Percentiles rank a stretch among this genome's conserved stretches.
Conservation (phyloP, 306 rosid genomes). For the Morella rubra region DNA sequence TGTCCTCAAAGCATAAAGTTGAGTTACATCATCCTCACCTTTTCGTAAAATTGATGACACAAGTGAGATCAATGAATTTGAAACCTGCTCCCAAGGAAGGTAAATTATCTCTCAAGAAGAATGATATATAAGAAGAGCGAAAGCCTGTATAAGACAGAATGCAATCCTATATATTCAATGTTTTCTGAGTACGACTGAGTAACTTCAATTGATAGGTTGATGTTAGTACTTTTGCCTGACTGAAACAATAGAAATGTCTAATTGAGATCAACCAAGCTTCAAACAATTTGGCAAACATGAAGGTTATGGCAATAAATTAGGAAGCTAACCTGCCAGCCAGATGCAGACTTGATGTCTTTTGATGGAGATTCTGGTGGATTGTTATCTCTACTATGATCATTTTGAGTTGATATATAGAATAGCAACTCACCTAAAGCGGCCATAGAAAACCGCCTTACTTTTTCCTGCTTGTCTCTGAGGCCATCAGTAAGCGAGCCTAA, state of each 20-base stretch:
- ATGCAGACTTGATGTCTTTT: constrained; percentile 55
- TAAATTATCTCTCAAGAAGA: constrained; percentile 15
- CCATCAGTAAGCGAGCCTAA: constrained; percentile 83
- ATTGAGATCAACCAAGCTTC: constrained; percentile 25
- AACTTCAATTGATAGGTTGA: constrained; percentile 16
- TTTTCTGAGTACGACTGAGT: background rate
- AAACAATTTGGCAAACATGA: constrained; percentile 19
- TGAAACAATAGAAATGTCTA: constrained; percentile 10
- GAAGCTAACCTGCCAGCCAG: constrained; percentile 91
- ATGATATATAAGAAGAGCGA: constrained; percentile 11
- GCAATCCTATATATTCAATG: background rate
- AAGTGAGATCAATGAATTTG: constrained; percentile 74
- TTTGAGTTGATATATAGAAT: constrained; percentile 89
- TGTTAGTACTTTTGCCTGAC: constrained; percentile 4
- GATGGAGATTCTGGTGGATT: constrained; percentile 73
- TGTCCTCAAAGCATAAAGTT: constrained; percentile 89
- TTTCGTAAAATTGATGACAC: constrained; percentile 82
- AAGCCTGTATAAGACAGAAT: background rate
- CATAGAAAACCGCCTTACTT: constrained; percentile 96
- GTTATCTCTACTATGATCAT: constrained; percentile 63
- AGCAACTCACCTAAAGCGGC: constrained; percentile 96
- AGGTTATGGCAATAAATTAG: constrained; percentile 21
- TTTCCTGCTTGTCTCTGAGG: constrained; percentile 93
- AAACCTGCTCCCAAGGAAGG: constrained; percentile 54
- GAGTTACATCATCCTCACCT: constrained; percentile 96